Percentiles rank a stretch among this genome's conserved stretches.
Evolutionary conservation across 345 rosid genomes (phyloP).

Genomic region (Gossypium turneri): DNA sequence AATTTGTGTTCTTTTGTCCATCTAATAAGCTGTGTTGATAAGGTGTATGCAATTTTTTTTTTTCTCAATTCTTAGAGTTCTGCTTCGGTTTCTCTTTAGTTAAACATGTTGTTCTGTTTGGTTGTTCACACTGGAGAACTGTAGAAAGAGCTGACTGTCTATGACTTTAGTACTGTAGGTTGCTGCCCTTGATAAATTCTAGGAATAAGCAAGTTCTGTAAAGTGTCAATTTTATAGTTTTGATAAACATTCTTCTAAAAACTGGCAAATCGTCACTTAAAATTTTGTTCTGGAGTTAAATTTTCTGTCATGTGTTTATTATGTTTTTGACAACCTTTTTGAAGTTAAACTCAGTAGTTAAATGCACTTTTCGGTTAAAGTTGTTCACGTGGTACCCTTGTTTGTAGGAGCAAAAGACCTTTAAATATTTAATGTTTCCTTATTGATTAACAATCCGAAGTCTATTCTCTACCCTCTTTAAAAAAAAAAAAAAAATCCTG

Average conservation of each 20-base stretch:
- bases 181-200: neutral
- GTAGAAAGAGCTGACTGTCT: neutral
- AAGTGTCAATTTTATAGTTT: neutral
- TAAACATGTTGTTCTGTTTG: neutral
- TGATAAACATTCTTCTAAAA: neutral
- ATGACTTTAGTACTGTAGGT: neutral
- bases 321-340: neutral
- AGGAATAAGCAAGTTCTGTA: neutral
- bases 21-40: neutral
- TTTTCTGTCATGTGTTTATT: neutral
- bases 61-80: neutral
- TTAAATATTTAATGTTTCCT: neutral
- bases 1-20: neutral
- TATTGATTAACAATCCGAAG: neutral
- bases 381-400: neutral
- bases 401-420: constrained; percentile 2
- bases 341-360: neutral
- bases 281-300: neutral
- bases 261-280: neutral
- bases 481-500: neutral
- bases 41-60: neutral
- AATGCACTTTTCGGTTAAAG: neutral
- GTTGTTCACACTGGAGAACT: neutral
- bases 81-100: neutral
- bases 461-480: neutral